These are phyloP conservation scores for Neurospora sp. DNA, from an alignment of 495 filamentous ascomycete species.

Conservation along the genomic window DNA sequence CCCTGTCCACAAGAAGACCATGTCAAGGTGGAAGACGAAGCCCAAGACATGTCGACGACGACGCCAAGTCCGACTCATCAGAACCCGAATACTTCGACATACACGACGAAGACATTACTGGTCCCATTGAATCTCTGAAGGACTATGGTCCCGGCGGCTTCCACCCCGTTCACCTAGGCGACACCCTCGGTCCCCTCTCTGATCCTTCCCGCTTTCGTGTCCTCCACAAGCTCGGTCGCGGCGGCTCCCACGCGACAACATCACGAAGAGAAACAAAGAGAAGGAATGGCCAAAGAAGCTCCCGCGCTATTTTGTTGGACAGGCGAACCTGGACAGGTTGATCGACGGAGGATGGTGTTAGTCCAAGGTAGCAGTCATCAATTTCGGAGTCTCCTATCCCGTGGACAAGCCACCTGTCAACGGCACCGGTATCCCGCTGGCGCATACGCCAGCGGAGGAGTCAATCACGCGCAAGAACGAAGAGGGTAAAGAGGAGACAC, in stretches of 20 bases:
- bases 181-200: background rate
- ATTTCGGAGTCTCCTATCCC: slow-evolving; percentile 19
- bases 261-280: accelerated
- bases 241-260: slow-evolving; percentile 12
- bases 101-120: background rate
- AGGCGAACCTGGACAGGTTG: background rate
- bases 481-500: background rate
- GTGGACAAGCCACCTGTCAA: background rate
- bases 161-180: slow-evolving; percentile 1
- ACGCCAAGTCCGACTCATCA: background rate
- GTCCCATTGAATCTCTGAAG: background rate
- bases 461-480: background rate
- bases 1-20: background rate
- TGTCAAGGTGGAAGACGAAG: background rate
- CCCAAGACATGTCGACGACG: background rate
- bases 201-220: slow-evolving; percentile 22
- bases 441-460: slow-evolving; percentile 13
- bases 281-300: background rate
- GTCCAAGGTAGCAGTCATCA: slow-evolving; percentile 10
- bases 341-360: slow-evolving; percentile 1
- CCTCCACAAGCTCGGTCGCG: slow-evolving; percentile 32
- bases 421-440: slow-evolving; percentile 5
- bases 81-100: background rate
- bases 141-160: slow-evolving; percentile 10
- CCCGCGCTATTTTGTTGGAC: slow-evolving; percentile 13